Evolutionary conservation across 768 basidiomycete genomes (phyloP).

Genomic region (Bullera alba): DNA sequence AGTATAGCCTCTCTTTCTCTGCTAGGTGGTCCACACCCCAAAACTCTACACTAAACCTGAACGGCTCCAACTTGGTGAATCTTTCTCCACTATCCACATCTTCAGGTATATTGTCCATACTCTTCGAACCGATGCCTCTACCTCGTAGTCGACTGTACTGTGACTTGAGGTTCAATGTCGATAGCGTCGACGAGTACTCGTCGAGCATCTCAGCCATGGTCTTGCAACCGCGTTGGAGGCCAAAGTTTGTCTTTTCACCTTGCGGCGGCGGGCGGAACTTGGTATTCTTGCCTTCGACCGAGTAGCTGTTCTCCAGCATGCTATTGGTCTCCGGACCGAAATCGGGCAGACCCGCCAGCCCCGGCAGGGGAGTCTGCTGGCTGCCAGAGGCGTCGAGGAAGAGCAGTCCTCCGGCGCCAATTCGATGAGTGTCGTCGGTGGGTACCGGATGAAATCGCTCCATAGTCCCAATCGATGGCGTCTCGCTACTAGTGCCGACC

Average conservation of each 20-base stretch:
- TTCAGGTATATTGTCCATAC: constrained; percentile 1
- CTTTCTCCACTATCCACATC: constrained; percentile 13
- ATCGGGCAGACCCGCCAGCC: constrained; percentile 31
- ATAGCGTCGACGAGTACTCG: neutral
- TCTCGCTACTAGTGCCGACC: neutral
- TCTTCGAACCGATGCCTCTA: too few relatives aligned
- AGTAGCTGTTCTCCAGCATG: neutral
- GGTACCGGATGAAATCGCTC: constrained; percentile 59
- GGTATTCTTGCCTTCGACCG: neutral
- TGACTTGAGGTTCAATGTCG: neutral
- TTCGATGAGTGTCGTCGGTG: constrained; percentile 61
- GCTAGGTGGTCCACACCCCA: constrained; percentile 74
- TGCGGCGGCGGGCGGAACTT: constrained; percentile 14
- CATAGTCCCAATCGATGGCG: neutral
- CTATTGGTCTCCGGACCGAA: constrained; percentile 25
- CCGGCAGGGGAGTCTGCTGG: neutral
- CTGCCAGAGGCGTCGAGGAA: constrained; percentile 9
- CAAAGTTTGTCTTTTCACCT: constrained; percentile 44
- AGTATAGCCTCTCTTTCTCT: constrained; percentile 77
- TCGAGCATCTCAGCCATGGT: constrained; percentile 20
- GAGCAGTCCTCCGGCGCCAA: constrained; percentile 58
- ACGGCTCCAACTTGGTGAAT: constrained; percentile 53
- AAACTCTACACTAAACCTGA: constrained; percentile 77
- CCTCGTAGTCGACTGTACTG: too few relatives aligned
- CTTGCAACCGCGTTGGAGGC: constrained; percentile 21